Evolutionary conservation across 2,329 filamentous ascomycete genomes (phyloP).

Genomic region (Thielaviopsis euricoi): DNA sequence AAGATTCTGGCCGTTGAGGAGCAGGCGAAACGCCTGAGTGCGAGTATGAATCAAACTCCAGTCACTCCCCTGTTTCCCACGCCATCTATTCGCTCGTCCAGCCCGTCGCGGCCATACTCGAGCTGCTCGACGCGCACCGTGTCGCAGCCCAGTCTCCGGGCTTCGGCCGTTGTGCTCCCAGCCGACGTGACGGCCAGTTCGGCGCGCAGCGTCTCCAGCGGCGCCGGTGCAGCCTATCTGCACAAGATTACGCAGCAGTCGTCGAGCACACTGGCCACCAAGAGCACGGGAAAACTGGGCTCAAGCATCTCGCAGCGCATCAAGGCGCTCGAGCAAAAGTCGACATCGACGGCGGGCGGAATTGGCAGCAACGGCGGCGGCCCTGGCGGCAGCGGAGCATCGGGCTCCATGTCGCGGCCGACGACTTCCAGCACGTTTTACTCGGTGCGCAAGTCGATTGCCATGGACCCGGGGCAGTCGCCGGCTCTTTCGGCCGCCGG

Average conservation of each 20-base stretch:
- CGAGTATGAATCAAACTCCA: conserved; percentile 57
- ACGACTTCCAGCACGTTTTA: conserved; percentile 38
- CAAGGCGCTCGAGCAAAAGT: conserved; percentile 74
- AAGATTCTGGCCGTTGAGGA: conserved; percentile 48
- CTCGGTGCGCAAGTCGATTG: conserved; percentile 33
- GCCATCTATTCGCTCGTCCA: conserved; percentile 5
- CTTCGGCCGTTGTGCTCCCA: conserved; percentile 25
- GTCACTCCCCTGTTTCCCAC: conserved; percentile 44
- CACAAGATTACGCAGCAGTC: conserved; percentile 38
- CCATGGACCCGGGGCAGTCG: conserved; percentile 25
- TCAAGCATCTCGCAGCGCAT: conserved; percentile 85
- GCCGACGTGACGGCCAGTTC: conserved; percentile 29
- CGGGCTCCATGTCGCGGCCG: conserved; percentile 17
- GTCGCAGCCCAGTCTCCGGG: conserved; percentile 26
- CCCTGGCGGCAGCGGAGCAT: no score
- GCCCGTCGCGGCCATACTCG: conserved; percentile 15
- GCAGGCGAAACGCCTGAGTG: conserved; percentile 63
- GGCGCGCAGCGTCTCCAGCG: conserved; percentile 36
- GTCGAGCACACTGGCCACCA: conserved; percentile 35
- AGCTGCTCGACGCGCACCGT: conserved; percentile 26
- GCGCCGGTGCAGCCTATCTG: conserved; percentile 33
- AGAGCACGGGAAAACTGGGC: conserved; percentile 62
- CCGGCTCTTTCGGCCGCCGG: conserved; percentile 29
- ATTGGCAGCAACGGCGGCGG: not conserved
- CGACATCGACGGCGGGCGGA: conserved; percentile 19